Percentiles rank a stretch among this genome's conserved stretches.
Evolutionary conservation across 805 yeast species (phyloP).

Genomic region (Gaillardinia entomophila): DNA sequence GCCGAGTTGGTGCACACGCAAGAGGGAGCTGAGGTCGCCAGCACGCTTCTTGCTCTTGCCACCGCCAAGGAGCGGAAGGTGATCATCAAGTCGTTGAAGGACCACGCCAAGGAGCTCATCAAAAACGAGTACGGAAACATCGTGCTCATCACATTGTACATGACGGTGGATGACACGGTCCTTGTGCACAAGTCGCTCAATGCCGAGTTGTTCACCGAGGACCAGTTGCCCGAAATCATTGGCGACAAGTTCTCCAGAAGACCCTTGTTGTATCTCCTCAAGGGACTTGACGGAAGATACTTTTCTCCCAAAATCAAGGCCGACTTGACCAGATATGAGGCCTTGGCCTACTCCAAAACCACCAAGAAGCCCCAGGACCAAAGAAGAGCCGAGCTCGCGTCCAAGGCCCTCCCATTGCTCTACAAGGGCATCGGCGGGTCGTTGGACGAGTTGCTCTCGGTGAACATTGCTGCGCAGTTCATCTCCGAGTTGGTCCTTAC

Average conservation of each 20-base stretch:
- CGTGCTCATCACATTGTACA: constrained; percentile 71
- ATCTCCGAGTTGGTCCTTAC: constrained; percentile 67
- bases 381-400: constrained; percentile 66
- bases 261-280: constrained; percentile 76
- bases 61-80: constrained; percentile 88
- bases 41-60: constrained; percentile 71
- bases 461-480: constrained; percentile 80
- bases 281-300: constrained; percentile 75
- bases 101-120: constrained; percentile 70
- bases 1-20: constrained; percentile 94
- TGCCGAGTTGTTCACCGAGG: constrained; percentile 46
- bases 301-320: constrained; percentile 66
- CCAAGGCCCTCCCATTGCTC: constrained; percentile 60
- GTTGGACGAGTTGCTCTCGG: constrained; percentile 38
- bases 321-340: constrained; percentile 55
- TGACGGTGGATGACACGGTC: constrained; percentile 92
- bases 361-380: constrained; percentile 80
- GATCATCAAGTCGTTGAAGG: constrained; percentile 65
- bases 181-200: constrained; percentile 68
- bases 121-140: constrained; percentile 82
- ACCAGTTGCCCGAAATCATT: constrained; percentile 48
- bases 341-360: constrained; percentile 51
- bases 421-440: constrained; percentile 42
- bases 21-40: constrained; percentile 91
- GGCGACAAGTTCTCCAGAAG: constrained; percentile 78